phyloP scores from a whole-genome alignment of 768 basidiomycete genomes.

The Tylopilus subfusipes region DNA sequence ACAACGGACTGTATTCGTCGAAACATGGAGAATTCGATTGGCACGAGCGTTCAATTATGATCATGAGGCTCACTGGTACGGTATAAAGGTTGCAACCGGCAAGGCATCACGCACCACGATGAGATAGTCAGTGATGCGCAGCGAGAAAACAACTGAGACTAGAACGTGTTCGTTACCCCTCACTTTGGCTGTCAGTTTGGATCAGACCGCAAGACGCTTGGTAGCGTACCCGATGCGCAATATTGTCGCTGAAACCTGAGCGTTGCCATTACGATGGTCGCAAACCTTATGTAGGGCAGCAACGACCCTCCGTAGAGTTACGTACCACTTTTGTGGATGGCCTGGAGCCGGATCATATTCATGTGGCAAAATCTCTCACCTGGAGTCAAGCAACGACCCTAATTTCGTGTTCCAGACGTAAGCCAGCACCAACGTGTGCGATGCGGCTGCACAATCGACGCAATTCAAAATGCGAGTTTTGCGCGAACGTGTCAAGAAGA shows the following conservation, averaged over 20 bases:
- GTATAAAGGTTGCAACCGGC: background rate
- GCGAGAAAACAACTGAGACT: constrained; percentile 3
- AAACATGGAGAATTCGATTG: constrained; percentile 10
- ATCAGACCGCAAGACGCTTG: background rate
- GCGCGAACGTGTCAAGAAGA: constrained; percentile 1
- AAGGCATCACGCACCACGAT: background rate
- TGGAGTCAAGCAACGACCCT: background rate
- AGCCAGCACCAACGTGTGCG: background rate
- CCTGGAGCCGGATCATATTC: background rate
- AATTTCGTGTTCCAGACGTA: constrained; percentile 1
- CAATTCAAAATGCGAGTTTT: background rate
- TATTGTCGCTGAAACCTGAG: constrained; percentile 9
- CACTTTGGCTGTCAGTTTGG: background rate
- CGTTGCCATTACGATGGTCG: constrained; percentile 10
- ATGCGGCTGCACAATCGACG: background rate
- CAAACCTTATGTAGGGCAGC: background rate
- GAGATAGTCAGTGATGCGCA: background rate
- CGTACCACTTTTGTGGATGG: background rate
- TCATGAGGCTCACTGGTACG: background rate
- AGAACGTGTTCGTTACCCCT: constrained; percentile 1
- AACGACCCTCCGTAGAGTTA: background rate
- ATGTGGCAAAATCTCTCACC: background rate
- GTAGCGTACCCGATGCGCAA: background rate
- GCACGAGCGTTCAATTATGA: background rate
- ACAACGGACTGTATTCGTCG: constrained; percentile 2